Conservation (phyloP, 2,329 filamentous ascomycete genomes). For the Rhinocladiella similis region DNA sequence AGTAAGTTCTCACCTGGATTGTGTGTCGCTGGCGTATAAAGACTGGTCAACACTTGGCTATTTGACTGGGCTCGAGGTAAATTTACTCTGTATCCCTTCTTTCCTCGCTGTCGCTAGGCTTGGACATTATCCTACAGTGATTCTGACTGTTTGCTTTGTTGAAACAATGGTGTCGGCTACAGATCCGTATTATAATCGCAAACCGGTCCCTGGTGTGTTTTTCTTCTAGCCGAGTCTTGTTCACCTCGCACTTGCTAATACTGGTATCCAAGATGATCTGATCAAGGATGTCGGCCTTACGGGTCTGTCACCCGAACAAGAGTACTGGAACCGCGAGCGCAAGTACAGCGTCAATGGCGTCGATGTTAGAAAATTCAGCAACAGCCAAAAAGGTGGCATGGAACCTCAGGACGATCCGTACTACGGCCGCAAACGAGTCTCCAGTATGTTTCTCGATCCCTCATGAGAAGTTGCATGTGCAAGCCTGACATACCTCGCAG, state of each 20-base stretch:
- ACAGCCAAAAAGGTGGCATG: slow-evolving; percentile 19
- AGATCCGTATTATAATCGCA: slow-evolving; percentile 30
- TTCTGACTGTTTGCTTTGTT: not conserved
- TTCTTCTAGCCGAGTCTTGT: not conserved
- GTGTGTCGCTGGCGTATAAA: not conserved
- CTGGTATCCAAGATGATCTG: slow-evolving; percentile 20
- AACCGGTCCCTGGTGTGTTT: slow-evolving; percentile 26
- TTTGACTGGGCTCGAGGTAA: not conserved
- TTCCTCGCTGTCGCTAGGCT: not conserved
- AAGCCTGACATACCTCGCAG: slow-evolving; percentile 11
- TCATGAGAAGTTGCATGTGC: too few species aligned
- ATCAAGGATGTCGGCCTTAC: slow-evolving; percentile 27
- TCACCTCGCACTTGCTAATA: not conserved
- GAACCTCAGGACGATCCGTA: slow-evolving; percentile 27
- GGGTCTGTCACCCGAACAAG: slow-evolving; percentile 24
- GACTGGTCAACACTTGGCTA: not conserved
- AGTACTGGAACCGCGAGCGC: slow-evolving; percentile 27
- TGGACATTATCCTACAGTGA: not conserved
- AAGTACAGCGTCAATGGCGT: slow-evolving; percentile 27
- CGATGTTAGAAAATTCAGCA: slow-evolving; percentile 29
- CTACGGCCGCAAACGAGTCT: slow-evolving; percentile 27
- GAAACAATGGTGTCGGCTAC: slow-evolving; percentile 16
- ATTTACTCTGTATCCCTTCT: not conserved
- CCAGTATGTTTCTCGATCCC: slow-evolving; percentile 13
- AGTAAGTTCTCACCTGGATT: too few species aligned